Evolutionary conservation across 805 yeast genomes (phyloP), one percentile per base, ranked within the genome.

Genomic region (Myxozyma neotropica): DNA sequence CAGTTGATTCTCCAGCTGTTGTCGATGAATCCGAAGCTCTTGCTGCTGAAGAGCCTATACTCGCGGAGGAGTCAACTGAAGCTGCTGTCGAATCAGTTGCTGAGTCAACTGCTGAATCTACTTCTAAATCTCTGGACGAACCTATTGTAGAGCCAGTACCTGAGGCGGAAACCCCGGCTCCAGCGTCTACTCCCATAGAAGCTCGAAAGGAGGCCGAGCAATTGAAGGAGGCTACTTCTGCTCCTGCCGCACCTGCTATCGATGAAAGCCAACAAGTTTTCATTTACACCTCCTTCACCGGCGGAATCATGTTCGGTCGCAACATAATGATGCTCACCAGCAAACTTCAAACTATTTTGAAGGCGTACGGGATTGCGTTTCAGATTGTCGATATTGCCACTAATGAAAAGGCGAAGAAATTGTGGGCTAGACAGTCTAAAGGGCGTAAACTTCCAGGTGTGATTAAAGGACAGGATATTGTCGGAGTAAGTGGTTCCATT

Each of bases 391-490:
- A 91, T 71, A 75, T 90, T 53, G 96, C 96, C 4, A 89, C 96
- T 0, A 95, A 91, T 71, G 90, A 85, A 53, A 87, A 85, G 61
- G 96, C 96, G 15, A 85, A 90, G 72, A 81, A 83, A 67, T 81
- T 89, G 27, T 91, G 97, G 97, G 83, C 83, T 68, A 80, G 94
- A 66, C 82, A 82, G 68, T 78, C 88, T 17, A 78, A 78, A 29
- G 96, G 95, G 2, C 84, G 87, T 66, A 77, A 83, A 1, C 80
- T 90, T 58, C 97, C 97, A 1, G 97, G 92, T 35, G 81, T 91
- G 17, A 91, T 91, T 17, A 81, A 96, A 72, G 89, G 88, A 7
- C 84, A 84, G 27, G 94, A 88, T 68, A 92, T 84, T 59, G 85
- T 91, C 64, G 96, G 96, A 1, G 87, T 60, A 40, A 59, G 63